These are phyloP conservation scores for Graphium sp. DNA, from an alignment of 2,329 filamentous ascomycete species.

Conservation along the genomic window DNA sequence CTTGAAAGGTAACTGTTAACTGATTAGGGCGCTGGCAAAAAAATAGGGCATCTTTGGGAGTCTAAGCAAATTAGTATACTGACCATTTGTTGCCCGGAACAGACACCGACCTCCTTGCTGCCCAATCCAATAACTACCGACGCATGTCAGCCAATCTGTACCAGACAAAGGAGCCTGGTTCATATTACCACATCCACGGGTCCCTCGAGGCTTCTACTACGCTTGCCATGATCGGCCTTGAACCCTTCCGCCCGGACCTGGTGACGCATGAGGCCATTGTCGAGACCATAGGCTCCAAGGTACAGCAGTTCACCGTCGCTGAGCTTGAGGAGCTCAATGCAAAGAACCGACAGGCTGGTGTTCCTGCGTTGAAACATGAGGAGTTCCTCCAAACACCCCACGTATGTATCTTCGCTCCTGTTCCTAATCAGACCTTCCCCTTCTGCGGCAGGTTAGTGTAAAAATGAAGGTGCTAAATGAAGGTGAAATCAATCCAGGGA, in stretches of 20 bases:
- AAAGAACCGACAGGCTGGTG: conserved; percentile 39
- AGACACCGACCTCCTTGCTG: conserved; percentile 57
- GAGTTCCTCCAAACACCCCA: conserved; percentile 38
- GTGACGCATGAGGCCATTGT: conserved; percentile 45
- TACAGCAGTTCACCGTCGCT: conserved; percentile 31
- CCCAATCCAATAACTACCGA: conserved; percentile 55
- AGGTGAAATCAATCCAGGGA: too few species aligned
- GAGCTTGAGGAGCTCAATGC: conserved; percentile 43
- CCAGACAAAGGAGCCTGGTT: conserved; percentile 41
- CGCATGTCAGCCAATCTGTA: conserved; percentile 60
- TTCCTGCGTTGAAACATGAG: conserved; percentile 39
- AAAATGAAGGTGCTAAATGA: too few species aligned
- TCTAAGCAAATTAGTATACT: not conserved
- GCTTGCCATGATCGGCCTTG: conserved; percentile 52
- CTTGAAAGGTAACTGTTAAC: conserved; percentile 7
- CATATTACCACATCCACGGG: conserved; percentile 62
- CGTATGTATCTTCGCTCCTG: conserved; percentile 10
- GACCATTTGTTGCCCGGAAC: not conserved
- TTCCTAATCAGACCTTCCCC: too few species aligned
- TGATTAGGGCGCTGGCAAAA: conserved; percentile 12
- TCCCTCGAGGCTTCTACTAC: conserved; percentile 56
- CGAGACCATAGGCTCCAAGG: conserved; percentile 25
- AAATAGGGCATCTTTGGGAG: conserved; percentile 4
- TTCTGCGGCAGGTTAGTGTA: too few species aligned
- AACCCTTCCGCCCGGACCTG: conserved; percentile 42